These are phyloP conservation scores for Pilasporangium apinafurcum DNA, from an alignment of 352 stramenopile species.

Conservation along the genomic window DNA sequence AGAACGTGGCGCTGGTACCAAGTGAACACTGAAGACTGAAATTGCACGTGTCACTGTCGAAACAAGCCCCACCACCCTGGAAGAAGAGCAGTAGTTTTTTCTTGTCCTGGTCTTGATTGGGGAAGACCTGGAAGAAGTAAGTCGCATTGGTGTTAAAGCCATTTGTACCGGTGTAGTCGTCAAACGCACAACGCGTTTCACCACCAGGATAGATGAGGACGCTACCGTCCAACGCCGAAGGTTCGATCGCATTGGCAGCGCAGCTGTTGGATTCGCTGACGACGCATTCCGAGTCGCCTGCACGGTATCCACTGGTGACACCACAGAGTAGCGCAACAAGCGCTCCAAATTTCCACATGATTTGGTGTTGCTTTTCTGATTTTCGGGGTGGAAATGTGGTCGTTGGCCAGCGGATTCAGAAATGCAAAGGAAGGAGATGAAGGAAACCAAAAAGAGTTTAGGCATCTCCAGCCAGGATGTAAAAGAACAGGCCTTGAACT, in stretches of 20 bases:
- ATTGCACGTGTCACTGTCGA: slow-evolving; percentile 26
- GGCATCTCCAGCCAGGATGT: too few species aligned
- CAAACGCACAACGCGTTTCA: slow-evolving; percentile 15
- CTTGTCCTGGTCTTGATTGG: slow-evolving; percentile 14
- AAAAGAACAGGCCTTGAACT: too few species aligned
- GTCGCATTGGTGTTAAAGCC: slow-evolving; percentile 11
- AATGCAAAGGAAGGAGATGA: too few species aligned
- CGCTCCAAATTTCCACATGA: slow-evolving; percentile 6
- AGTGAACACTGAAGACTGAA: slow-evolving; percentile 28
- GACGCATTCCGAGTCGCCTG: slow-evolving; percentile 19
- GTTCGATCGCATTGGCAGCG: slow-evolving; percentile 13
- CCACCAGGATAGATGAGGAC: slow-evolving; percentile 22
- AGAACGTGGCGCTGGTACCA: slow-evolving; percentile 15
- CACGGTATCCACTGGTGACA: slow-evolving; percentile 2
- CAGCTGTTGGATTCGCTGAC: slow-evolving; percentile 16
- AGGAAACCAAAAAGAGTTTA: too few species aligned
- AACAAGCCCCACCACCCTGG: slow-evolving; percentile 28
- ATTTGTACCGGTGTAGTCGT: slow-evolving; percentile 6
- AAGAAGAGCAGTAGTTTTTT: slow-evolving; percentile 38
- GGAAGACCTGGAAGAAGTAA: slow-evolving; percentile 49
- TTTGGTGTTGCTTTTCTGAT: too few species aligned
- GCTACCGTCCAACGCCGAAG: slow-evolving; percentile 14
- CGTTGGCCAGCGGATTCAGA: too few species aligned
- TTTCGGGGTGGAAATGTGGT: too few species aligned
- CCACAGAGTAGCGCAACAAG: slow-evolving; percentile 3